Percentiles rank a stretch among this genome's conserved stretches.
phyloP scores from a whole-genome alignment of 2,329 filamentous ascomycete species.

The Shiraia sp. region DNA sequence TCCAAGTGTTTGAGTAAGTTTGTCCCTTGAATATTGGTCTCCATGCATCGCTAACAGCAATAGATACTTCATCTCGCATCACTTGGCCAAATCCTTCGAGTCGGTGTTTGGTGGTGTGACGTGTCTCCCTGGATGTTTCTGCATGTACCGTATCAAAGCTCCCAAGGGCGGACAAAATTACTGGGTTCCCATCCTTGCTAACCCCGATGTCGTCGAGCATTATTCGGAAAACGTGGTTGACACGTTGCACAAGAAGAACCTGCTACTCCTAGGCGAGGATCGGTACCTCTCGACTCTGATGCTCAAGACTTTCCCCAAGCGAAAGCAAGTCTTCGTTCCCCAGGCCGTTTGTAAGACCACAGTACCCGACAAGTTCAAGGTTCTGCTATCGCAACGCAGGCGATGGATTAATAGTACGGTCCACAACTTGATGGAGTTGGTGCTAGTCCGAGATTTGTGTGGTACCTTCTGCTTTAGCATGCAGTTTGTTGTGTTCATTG shows the following conservation, averaged over 20 bases:
- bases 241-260: constrained; percentile 96
- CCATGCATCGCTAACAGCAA: constrained; percentile 30
- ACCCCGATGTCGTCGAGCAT: constrained; percentile 97
- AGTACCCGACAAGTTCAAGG: constrained; percentile 88
- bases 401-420: constrained; percentile 99
- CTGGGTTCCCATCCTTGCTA: constrained; percentile 98
- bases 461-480: constrained; percentile 99
- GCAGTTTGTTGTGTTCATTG: constrained; percentile 97
- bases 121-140: constrained; percentile 97
- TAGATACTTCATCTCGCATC: constrained; percentile 95
- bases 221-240: constrained; percentile 99
- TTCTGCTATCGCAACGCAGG: constrained; percentile 89
- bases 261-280: constrained; percentile 89
- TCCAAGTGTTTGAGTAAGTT: constrained; percentile 89
- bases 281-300: constrained; percentile 95
- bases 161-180: constrained; percentile 99
- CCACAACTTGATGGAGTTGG: constrained; percentile 97
- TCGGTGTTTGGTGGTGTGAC: constrained; percentile 99
- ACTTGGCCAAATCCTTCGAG: constrained; percentile 95
- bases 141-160: constrained; percentile 99
- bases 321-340: constrained; percentile 97
- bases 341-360: constrained; percentile 99
- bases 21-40: constrained; percentile 19
- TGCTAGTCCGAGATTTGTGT: constrained; percentile 92
- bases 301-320: constrained; percentile 98